Evolutionary conservation across 1,139 yeast species (phyloP), one percentile per base, ranked within the genome.

Genomic region (Lizanozyma gosingica): DNA sequence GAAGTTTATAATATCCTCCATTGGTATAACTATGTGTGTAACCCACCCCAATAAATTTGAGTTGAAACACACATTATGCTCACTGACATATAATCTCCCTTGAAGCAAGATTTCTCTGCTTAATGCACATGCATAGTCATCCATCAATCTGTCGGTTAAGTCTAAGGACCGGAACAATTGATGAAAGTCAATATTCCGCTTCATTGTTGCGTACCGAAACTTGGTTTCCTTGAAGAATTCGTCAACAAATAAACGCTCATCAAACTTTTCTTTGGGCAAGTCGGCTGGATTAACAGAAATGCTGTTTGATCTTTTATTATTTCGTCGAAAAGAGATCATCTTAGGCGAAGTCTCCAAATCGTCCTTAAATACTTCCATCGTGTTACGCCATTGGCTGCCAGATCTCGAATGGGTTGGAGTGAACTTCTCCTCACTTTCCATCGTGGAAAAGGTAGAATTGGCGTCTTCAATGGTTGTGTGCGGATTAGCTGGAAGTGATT

Each of bases 11-110:
- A 83, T 80, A 49, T 83, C 88, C 45, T 73, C 78, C 39, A 83
- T 65, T 1, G 88, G 84, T 4, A 83, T 75, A n/a, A 72, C 57
- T 22, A 82, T 55, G 46, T 78, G 76, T 4, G 88, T 83, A 1
- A 79, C 81, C 76, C 86, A 78, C 0, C 92, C 92, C 41, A 83
- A 62, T 42, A 83, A 79, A 49, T 82, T 83, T 0, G 88, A 79
- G 47, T 80, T 81, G 60, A 83, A 83, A 46, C 84, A 77, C 14
- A 83, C 59, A 48, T 73, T 74, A 40, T 67, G 67, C 44, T 77
- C 79, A 41, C 82, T 72, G 14, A 83, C 61, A 54, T 78, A 83
- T 63, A 83, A 60, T 48, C 80, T 70, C 4, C 94, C 94, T 49
- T 83, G 94, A 9, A 82, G 71, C 37, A 83, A 62, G 22, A 83